These are phyloP conservation scores for Boletus reticuloceps DNA, from an alignment of 768 basidiomycete species.

Conservation along the genomic window DNA sequence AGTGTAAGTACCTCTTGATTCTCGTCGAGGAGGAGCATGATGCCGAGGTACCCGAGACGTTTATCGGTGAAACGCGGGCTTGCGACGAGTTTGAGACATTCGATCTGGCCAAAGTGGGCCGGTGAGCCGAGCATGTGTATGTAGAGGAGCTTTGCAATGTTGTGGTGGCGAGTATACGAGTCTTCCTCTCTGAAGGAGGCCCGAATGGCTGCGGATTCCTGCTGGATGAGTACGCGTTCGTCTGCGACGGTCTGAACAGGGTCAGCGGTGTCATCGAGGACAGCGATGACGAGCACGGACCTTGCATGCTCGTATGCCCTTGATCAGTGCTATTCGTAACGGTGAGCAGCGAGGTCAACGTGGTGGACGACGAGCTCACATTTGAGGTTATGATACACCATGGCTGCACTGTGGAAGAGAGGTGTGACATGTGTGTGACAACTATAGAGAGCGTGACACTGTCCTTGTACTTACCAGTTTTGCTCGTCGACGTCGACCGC, in stretches of 20 bases:
- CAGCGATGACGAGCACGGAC: conserved; percentile 38
- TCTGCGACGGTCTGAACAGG: conserved; percentile 86
- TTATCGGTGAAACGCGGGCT: conserved; percentile 97
- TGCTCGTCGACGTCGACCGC: conserved; percentile 17
- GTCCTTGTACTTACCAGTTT: not conserved
- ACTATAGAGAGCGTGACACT: conserved; percentile 18
- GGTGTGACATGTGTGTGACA: conserved; percentile 24
- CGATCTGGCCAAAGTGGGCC: conserved; percentile 99
- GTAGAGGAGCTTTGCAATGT: conserved; percentile 96
- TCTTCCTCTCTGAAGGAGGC: conserved; percentile 98
- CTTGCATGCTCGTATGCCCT: conserved; percentile 98
- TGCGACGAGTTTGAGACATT: conserved; percentile 92
- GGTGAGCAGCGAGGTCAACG: conserved; percentile 19
- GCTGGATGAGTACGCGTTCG: conserved; percentile 94
- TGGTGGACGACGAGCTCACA: conserved; percentile 39
- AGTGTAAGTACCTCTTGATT: conserved; percentile 96
- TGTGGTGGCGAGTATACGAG: conserved; percentile 92
- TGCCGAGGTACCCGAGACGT: conserved; percentile 92
- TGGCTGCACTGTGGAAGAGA: conserved; percentile 29
- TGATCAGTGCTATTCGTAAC: conserved; percentile 75
- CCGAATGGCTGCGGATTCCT: conserved; percentile 95
- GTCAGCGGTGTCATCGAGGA: conserved; percentile 18
- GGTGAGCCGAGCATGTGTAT: conserved; percentile 99
- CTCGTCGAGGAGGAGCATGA: conserved; percentile 97
- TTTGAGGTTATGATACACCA: conserved; percentile 88